phyloP scores from a whole-genome alignment of 306 rosid species.

The Dalbergia cultrata region DNA sequence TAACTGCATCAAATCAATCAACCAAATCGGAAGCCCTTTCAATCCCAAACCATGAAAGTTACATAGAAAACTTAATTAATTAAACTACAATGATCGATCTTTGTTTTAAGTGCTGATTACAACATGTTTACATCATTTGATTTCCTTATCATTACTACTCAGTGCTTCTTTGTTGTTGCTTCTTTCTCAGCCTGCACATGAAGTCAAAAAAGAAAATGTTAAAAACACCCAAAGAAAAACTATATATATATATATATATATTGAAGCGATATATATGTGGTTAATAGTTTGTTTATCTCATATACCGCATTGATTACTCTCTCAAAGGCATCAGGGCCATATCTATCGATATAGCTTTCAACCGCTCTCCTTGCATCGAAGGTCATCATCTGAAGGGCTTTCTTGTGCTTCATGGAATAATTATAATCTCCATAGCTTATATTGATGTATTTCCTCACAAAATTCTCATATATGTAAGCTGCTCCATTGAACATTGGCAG shows the following conservation, averaged over 20 bases:
- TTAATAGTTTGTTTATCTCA: conserved; percentile 6
- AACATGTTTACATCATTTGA: conserved; percentile 11
- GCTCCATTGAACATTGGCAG: conserved; percentile 93
- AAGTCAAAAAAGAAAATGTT: conserved; percentile 9
- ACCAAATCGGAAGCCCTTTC: background rate
- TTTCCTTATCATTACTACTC: conserved; percentile 36
- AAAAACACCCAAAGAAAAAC: conserved; percentile 4
- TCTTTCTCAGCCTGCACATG: conserved; percentile 82
- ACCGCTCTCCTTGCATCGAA: conserved; percentile 83
- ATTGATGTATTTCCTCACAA: conserved; percentile 76
- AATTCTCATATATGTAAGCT: conserved; percentile 79
- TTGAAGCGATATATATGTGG: background rate
- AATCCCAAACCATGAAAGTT: conserved; percentile 1
- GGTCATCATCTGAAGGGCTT: conserved; percentile 83
- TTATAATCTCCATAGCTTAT: conserved; percentile 44
- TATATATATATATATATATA: background rate
- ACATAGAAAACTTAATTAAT: conserved; percentile 8
- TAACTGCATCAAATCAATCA: background rate
- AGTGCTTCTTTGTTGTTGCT: conserved; percentile 67
- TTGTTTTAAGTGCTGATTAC: background rate
- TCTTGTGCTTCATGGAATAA: conserved; percentile 66
- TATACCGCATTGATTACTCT: conserved; percentile 74
- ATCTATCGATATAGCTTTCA: conserved; percentile 69
- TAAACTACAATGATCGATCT: background rate
- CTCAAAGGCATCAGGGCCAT: conserved; percentile 82